Percentiles rank a stretch among this genome's conserved stretches.
Conservation (phyloP, 2,329 filamentous ascomycete species). For the Monascus ruber region DNA sequence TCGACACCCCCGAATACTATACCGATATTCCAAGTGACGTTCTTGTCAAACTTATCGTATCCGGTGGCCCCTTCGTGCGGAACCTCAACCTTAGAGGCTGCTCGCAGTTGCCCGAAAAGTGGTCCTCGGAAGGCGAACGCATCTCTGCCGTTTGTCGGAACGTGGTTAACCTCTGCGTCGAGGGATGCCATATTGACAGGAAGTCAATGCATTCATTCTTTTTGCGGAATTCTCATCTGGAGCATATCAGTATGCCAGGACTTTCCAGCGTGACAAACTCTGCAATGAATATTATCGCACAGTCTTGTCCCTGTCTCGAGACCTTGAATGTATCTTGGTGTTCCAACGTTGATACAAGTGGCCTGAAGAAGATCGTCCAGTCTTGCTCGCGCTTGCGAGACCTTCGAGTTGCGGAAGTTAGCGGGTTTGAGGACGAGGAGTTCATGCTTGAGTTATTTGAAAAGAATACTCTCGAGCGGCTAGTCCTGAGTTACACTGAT, state of each 20-base stretch:
- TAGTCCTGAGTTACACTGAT: slow-evolving; percentile 67
- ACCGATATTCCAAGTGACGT: slow-evolving; percentile 73
- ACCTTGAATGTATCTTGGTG: slow-evolving; percentile 90
- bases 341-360: slow-evolving; percentile 66
- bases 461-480: slow-evolving; percentile 69
- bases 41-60: slow-evolving; percentile 70
- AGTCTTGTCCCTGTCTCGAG: slow-evolving; percentile 71
- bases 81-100: slow-evolving; percentile 86
- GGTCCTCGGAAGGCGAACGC: slow-evolving; percentile 53
- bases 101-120: slow-evolving; percentile 74
- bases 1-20: slow-evolving; percentile 82
- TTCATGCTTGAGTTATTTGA: slow-evolving; percentile 66
- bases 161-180: slow-evolving; percentile 73
- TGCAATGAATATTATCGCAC: slow-evolving; percentile 74
- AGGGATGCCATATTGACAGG: slow-evolving; percentile 79
- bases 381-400: slow-evolving; percentile 65
- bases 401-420: slow-evolving; percentile 69
- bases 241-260: slow-evolving; percentile 79
- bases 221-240: slow-evolving; percentile 63
- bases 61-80: slow-evolving; percentile 79
- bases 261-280: slow-evolving; percentile 64
- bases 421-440: slow-evolving; percentile 62
- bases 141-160: slow-evolving; percentile 80
- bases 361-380: slow-evolving; percentile 60
- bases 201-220: slow-evolving; percentile 67